Percentiles rank a stretch among this genome's conserved stretches.
Conservation (phyloP, 2,329 filamentous ascomycete species). For the Pseudogymnoascus sp. region DNA sequence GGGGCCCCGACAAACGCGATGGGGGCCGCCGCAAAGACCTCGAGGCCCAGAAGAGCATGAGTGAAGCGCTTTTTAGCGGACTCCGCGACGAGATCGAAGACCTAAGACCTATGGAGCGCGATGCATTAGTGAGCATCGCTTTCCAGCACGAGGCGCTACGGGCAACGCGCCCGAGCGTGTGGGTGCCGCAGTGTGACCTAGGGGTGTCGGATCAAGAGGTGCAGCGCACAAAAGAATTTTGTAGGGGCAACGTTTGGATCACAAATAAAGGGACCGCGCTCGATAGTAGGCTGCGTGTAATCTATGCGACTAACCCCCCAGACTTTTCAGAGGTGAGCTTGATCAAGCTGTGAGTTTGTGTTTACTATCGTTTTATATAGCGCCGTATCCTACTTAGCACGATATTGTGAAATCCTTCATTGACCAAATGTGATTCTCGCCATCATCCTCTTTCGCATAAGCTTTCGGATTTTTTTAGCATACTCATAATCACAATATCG, state of each 20-base stretch:
- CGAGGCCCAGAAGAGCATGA: conserved; percentile 38
- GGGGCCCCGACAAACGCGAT: conserved; percentile 22
- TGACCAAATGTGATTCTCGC: background rate
- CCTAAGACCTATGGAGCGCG: conserved; percentile 79
- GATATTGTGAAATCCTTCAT: background rate
- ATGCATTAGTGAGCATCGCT: conserved; percentile 74
- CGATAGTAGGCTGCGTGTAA: conserved; percentile 74
- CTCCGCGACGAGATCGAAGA: conserved; percentile 93
- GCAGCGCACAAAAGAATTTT: conserved; percentile 59
- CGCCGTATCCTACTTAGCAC: background rate
- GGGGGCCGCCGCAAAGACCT: conserved; percentile 46
- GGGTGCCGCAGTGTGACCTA: conserved; percentile 86
- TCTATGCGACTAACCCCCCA: conserved; percentile 77
- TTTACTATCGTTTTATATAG: background rate
- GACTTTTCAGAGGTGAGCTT: conserved; percentile 85
- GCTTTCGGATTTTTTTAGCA: background rate
- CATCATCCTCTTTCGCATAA: background rate
- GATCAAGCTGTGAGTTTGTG: conserved; percentile 58
- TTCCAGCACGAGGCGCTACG: conserved; percentile 87
- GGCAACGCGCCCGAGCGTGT: conserved; percentile 77
- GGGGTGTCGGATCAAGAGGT: conserved; percentile 92
- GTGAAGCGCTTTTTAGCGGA: conserved; percentile 75
- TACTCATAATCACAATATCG: background rate
- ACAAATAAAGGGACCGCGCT: conserved; percentile 87
- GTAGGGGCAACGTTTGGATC: conserved; percentile 64